phyloP scores from a whole-genome alignment of 1,284 basidiomycete species.

The Tilletia indica region DNA sequence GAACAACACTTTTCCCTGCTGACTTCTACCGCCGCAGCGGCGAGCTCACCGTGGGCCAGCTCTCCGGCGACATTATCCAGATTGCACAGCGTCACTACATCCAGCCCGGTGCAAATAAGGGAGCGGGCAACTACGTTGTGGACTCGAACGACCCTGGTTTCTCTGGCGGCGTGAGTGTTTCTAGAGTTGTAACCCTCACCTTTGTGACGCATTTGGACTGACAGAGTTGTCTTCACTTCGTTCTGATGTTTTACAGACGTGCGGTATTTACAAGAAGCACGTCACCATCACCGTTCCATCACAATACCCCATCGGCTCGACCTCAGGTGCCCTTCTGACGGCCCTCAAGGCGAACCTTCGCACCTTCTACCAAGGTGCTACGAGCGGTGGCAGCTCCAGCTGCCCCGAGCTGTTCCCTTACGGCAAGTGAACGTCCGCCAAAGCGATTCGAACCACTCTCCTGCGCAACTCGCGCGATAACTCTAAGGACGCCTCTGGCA shows the following conservation, averaged over 20 bases:
- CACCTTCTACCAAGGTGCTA: constrained; percentile 12
- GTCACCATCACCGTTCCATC: constrained; percentile 10
- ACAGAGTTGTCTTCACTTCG: background rate
- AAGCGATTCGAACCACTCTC: too few relatives aligned
- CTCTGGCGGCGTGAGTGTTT: background rate
- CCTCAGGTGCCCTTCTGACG: background rate
- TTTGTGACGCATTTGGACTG: background rate
- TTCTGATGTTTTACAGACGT: background rate
- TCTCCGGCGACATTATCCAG: background rate
- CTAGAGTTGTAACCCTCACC: background rate
- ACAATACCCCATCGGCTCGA: constrained; percentile 5
- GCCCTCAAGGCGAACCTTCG: constrained; percentile 11
- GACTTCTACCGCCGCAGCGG: constrained; percentile 15
- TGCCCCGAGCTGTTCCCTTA: constrained; percentile 17
- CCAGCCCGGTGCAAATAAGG: constrained; percentile 8
- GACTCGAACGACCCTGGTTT: constrained; percentile 9
- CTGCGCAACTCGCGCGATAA: too few relatives aligned
- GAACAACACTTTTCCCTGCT: constrained; percentile 10
- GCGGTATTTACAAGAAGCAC: constrained; percentile 16
- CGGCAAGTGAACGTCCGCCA: background rate
- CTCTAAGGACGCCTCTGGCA: too few relatives aligned
- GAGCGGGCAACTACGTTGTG: constrained; percentile 10
- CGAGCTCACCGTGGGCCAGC: background rate
- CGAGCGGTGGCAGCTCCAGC: constrained; percentile 3
- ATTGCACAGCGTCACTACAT: constrained; percentile 13